phyloP scores from a whole-genome alignment of 2,329 filamentous ascomycete species.

The Lecanicillium sp. region DNA sequence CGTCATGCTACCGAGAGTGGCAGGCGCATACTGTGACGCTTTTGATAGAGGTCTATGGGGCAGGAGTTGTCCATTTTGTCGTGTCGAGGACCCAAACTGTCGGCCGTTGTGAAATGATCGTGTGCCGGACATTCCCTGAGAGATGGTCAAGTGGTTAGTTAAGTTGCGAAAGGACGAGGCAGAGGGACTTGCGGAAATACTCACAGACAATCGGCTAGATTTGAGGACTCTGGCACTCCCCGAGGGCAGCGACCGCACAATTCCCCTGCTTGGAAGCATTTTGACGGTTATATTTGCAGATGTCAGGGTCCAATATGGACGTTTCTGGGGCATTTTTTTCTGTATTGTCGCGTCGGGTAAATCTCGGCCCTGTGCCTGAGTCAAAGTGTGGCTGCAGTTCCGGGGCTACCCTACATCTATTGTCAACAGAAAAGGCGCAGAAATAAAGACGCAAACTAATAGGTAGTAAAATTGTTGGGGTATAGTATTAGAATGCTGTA shows the following conservation, averaged over 20 bases:
- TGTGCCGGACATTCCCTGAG: constrained; percentile 18
- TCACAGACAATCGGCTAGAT: constrained; percentile 19
- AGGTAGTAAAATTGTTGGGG: no score
- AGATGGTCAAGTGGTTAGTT: constrained; percentile 8
- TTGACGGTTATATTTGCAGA: constrained; percentile 16
- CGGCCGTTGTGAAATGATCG: constrained; percentile 23
- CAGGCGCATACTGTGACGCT: constrained; percentile 7
- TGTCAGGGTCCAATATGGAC: constrained; percentile 14
- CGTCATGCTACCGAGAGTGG: constrained; percentile 20
- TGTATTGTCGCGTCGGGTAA: constrained; percentile 22
- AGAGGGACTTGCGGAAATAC: constrained; percentile 3
- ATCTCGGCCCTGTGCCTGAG: constrained; percentile 11
- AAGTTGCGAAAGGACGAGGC: background rate
- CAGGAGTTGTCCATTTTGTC: constrained; percentile 1
- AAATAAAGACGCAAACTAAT: no score
- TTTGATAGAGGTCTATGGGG: background rate
- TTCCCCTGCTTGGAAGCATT: constrained; percentile 38
- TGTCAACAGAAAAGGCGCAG: no score
- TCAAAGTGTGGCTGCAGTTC: background rate
- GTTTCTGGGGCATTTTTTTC: constrained; percentile 21
- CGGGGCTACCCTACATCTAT: background rate
- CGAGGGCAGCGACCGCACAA: constrained; percentile 29
- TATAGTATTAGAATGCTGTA: no score
- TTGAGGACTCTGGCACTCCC: constrained; percentile 21
- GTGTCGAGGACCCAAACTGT: constrained; percentile 25